Evolutionary conservation across 2,329 filamentous ascomycete genomes (phyloP).

Genomic region (Conoideocrella luteorostrata): DNA sequence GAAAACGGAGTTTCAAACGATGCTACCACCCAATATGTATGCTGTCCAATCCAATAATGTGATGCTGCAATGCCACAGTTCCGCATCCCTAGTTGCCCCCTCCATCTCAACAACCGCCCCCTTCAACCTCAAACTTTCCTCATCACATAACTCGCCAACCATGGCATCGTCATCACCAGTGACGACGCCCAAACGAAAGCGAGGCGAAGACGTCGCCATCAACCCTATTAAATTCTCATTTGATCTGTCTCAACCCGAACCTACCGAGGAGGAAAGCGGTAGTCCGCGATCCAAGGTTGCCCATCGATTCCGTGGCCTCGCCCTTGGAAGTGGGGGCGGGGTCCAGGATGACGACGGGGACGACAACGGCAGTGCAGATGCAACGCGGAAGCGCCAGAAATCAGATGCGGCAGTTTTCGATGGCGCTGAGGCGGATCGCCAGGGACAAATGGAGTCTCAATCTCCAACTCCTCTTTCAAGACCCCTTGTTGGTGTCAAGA

Average conservation of each 20-base stretch:
- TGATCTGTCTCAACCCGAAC: slow-evolving; percentile 25
- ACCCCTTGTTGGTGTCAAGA: not conserved
- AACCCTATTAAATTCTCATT: slow-evolving; percentile 42
- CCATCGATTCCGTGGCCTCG: slow-evolving; percentile 45
- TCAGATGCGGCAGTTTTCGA: slow-evolving; percentile 6
- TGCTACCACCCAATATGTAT: too few relatives aligned
- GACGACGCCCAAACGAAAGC: slow-evolving; percentile 41
- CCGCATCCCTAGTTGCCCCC: slow-evolving; percentile 1
- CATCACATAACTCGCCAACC: slow-evolving; percentile 5
- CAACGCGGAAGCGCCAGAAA: slow-evolving; percentile 9
- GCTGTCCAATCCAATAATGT: too few relatives aligned
- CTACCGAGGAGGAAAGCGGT: slow-evolving; percentile 39
- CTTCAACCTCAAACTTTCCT: not conserved
- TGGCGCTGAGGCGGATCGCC: slow-evolving; percentile 1
- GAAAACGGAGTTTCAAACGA: too few relatives aligned
- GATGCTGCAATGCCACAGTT: too few relatives aligned
- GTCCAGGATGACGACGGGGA: slow-evolving; percentile 24
- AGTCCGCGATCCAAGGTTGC: slow-evolving; percentile 49
- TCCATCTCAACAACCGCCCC: not conserved
- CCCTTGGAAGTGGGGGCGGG: slow-evolving; percentile 41
- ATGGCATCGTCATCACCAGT: slow-evolving; percentile 16
- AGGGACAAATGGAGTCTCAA: not conserved
- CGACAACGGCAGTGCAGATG: slow-evolving; percentile 16
- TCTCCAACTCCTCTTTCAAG: not conserved
- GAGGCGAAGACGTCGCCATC: slow-evolving; percentile 26